Base-by-base conservation (phyloP, 495 filamentous ascomycete genomes). In the Hamigera avellanea region DNA sequence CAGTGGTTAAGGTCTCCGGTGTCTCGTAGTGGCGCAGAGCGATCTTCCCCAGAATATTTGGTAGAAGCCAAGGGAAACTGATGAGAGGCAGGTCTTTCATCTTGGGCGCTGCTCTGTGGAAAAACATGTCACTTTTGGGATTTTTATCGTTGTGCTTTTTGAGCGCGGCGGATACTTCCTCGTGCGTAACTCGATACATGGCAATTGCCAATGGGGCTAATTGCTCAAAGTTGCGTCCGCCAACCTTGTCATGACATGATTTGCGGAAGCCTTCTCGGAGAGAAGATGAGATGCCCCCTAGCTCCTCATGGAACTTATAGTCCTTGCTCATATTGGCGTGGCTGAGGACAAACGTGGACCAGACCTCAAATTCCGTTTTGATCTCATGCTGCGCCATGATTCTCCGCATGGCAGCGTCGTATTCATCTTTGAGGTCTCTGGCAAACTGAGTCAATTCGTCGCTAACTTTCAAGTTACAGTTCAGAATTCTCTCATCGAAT, bases 1-100 rank as follows among this genome's bases (percentile, higher is more conserved):
- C 13, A 30, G 25, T 40, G 2, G 33, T 29, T 21, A 18, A 23
- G 21, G 14, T 19, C 13, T 36, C 35, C 3, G 41, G 35, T 9
- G 26, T 21, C 6, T 56, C 52, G 34, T 47, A 56, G 2, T 47
- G 46, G 0, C 51, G 42, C 2, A 60, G 65, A 14, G 83, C 88
- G 41, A 96, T 79, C 23, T 67, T 68, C 4, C 85, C 83, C 1
- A 99, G 69, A 35, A 84, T 64, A 21, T 71, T 59, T 0, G 71
- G 61, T 36, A 96, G 93, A 7, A 96, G 52, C 93, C 91, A 99
- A 0, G 91, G 88, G 47, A 95, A 96, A 46, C 78, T 89, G 48
- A 95, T 91, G 15, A 96, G 56, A 0, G 93, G 91, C 64, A 86
- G 74, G 6, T 59, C 57, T 2, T 46, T 33, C 0, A 47, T 44